These are phyloP conservation scores for Heracleum sosnowskyi DNA, from an alignment of 129 eudicot genomes.

Conservation along the genomic window DNA sequence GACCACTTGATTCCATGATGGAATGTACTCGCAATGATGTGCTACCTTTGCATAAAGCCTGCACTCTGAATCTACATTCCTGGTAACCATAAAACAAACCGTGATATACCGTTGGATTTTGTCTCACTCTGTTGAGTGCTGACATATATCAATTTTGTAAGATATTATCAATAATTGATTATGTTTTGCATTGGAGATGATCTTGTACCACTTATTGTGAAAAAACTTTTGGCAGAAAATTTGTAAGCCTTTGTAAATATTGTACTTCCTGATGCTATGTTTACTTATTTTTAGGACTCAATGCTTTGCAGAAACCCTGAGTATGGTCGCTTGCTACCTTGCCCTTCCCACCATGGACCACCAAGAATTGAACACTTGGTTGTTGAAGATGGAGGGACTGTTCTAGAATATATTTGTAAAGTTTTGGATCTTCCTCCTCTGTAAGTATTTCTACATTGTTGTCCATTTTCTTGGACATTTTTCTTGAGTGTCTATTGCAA, in stretches of 20 bases:
- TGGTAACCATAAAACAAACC: neutral
- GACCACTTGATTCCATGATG: neutral
- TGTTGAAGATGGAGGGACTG: slow-evolving; percentile 65
- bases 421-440: slow-evolving; percentile 65
- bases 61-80: neutral
- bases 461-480: slow-evolving; percentile 9
- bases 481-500: slow-evolving; percentile 5
- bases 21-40: neutral
- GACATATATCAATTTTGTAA: neutral
- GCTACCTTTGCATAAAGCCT: neutral
- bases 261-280: neutral
- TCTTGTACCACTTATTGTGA: neutral
- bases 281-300: slow-evolving; percentile 1
- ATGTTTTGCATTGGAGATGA: neutral
- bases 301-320: slow-evolving; percentile 36
- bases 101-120: neutral
- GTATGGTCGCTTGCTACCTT: slow-evolving; percentile 70
- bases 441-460: slow-evolving; percentile 35
- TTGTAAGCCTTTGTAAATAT: neutral
- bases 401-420: slow-evolving; percentile 49
- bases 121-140: neutral
- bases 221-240: neutral
- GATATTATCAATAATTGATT: neutral
- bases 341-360: slow-evolving; percentile 54
- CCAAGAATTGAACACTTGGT: slow-evolving; percentile 82